These are phyloP conservation scores for Solanum dulcamara DNA, from an alignment of 257 asterid genomes.

Conservation along the genomic window DNA sequence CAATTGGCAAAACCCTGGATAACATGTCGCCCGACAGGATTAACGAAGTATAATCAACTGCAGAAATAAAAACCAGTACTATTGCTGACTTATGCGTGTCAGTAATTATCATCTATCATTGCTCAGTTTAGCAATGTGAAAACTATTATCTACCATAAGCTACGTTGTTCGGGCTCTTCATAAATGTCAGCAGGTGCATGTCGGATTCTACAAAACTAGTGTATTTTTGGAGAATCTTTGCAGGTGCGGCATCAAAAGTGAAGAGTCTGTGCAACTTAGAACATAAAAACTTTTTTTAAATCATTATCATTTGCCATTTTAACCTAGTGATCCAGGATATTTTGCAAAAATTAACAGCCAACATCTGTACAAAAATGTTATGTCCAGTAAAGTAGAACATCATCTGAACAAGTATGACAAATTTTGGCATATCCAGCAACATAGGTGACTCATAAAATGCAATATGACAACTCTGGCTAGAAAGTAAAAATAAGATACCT, in stretches of 20 bases:
- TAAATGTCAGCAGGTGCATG: not conserved
- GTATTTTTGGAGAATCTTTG: not conserved
- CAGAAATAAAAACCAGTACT: not conserved
- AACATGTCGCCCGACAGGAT: not conserved
- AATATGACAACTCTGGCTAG: not conserved
- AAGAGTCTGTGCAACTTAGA: not conserved
- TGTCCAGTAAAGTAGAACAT: not conserved
- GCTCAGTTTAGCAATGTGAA: not conserved
- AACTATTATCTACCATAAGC: not conserved
- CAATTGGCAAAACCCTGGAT: not conserved
- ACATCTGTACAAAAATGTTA: not conserved
- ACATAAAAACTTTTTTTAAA: not conserved
- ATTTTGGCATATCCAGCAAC: not conserved
- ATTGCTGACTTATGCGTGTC: not conserved
- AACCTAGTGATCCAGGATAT: not conserved
- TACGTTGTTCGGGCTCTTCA: not conserved
- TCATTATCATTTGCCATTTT: not conserved
- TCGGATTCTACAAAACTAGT: not conserved
- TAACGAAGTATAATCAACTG: not conserved
- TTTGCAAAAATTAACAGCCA: not conserved
- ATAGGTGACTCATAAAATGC: not conserved
- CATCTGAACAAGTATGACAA: not conserved
- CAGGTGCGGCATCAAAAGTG: not conserved
- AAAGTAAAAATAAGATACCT: conserved; percentile 26
- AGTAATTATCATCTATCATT: not conserved